Evolutionary conservation across 805 yeast species (phyloP).

Genomic region (Hermanozyma aechmeae): DNA sequence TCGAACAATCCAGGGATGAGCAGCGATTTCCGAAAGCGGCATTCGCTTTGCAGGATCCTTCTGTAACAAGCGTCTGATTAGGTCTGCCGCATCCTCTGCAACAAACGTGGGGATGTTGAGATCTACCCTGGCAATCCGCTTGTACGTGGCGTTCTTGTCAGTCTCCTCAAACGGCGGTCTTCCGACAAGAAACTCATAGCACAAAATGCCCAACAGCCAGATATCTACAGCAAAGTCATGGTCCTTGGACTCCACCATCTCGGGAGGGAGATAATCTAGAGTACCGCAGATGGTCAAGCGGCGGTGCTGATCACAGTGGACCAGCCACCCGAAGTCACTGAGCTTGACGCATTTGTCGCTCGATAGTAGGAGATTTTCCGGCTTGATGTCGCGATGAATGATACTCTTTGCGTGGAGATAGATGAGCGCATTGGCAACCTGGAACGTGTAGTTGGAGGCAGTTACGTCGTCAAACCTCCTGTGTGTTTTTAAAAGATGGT

Average conservation of each 20-base stretch:
- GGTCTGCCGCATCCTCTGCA: constrained; percentile 66
- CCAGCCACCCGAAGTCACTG: constrained; percentile 96
- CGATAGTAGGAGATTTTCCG: constrained; percentile 81
- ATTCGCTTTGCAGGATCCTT: constrained; percentile 64
- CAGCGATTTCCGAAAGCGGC: constrained; percentile 47
- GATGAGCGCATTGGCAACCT: constrained; percentile 70
- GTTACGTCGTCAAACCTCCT: constrained; percentile 63
- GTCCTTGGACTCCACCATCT: constrained; percentile 76
- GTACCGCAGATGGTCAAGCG: constrained; percentile 92
- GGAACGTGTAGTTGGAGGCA: constrained; percentile 74
- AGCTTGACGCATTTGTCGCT: constrained; percentile 70
- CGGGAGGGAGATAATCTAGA: constrained; percentile 90
- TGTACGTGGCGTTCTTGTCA: constrained; percentile 69
- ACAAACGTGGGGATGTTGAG: constrained; percentile 63
- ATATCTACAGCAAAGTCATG: constrained; percentile 76
- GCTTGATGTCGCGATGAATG: constrained; percentile 89
- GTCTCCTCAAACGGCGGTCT: constrained; percentile 87
- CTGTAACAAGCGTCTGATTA: constrained; percentile 54
- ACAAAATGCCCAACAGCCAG: constrained; percentile 87
- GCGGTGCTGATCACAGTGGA: constrained; percentile 33
- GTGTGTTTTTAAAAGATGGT: constrained; percentile 55
- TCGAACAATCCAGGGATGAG: constrained; percentile 78
- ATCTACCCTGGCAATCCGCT: constrained; percentile 71
- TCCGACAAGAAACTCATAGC: constrained; percentile 82
- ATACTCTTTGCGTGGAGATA: constrained; percentile 74